These are phyloP conservation scores for Aristolochia californica DNA, from an alignment of 164 flowering plant genomes.

Conservation along the genomic window DNA sequence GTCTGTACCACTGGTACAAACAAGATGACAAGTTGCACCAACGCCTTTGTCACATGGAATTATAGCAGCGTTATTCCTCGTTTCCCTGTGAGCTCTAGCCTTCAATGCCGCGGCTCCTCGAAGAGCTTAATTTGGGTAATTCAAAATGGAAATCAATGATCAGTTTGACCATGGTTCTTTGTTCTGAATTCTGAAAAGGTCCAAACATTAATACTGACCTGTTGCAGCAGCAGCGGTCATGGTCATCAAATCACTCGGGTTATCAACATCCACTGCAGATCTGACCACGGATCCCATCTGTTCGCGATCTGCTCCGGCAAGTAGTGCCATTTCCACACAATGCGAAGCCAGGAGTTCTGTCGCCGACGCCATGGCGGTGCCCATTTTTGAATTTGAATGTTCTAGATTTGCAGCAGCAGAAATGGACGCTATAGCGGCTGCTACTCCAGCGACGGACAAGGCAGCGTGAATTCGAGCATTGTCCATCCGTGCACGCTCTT, in stretches of 20 bases:
- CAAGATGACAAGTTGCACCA: slow-evolving; percentile 16
- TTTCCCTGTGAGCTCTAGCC: slow-evolving; percentile 59
- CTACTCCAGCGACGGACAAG: slow-evolving; percentile 65
- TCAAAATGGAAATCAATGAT: neutral
- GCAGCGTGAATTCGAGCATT: slow-evolving; percentile 67
- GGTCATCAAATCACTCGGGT: slow-evolving; percentile 72
- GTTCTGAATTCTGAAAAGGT: neutral
- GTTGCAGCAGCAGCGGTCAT: slow-evolving; percentile 98
- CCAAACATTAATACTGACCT: slow-evolving; percentile 28
- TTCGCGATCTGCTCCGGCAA: slow-evolving; percentile 62
- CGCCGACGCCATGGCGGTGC: slow-evolving; percentile 66
- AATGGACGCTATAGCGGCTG: slow-evolving; percentile 73
- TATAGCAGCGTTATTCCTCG: slow-evolving; percentile 56
- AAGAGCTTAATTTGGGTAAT: slow-evolving; percentile 37
- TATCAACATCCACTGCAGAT: slow-evolving; percentile 65
- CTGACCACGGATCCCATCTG: slow-evolving; percentile 50
- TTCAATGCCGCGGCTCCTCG: slow-evolving; percentile 72
- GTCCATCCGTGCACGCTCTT: slow-evolving; percentile 61
- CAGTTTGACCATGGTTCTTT: neutral
- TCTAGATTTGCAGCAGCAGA: slow-evolving; percentile 40
- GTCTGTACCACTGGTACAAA: slow-evolving; percentile 18
- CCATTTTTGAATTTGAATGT: slow-evolving; percentile 42
- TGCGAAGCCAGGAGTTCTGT: slow-evolving; percentile 77
- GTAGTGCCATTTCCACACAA: slow-evolving; percentile 69
- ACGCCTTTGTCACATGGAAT: slow-evolving; percentile 55